These are phyloP conservation scores for Dioscorea alata DNA, from an alignment of 106 monocot genomes.

Conservation along the genomic window DNA sequence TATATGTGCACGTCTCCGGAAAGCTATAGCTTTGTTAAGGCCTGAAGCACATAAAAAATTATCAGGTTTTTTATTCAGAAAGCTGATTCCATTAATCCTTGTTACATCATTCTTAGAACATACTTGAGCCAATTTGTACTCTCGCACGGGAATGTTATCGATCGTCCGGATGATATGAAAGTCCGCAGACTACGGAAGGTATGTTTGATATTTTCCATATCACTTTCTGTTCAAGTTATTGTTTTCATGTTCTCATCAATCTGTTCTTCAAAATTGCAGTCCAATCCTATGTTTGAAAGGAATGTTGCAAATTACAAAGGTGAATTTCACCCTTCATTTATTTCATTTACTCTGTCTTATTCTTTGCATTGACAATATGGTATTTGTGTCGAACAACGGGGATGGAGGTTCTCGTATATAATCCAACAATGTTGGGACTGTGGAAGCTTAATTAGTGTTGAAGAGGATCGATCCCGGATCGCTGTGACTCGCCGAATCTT, in stretches of 20 bases:
- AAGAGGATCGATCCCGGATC: constrained; percentile 87
- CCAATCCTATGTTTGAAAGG: constrained; percentile 73
- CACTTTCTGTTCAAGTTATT: neutral
- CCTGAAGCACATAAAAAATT: constrained; percentile 63
- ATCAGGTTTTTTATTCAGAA: constrained; percentile 41
- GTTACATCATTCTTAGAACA: neutral
- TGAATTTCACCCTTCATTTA: neutral
- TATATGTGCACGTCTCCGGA: constrained; percentile 53
- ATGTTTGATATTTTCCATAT: neutral
- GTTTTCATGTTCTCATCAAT: neutral
- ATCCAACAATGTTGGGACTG: constrained; percentile 48
- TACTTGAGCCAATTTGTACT: neutral
- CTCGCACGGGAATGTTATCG: constrained; percentile 70
- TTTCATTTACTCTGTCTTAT: neutral
- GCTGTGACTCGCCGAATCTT: constrained; percentile 86
- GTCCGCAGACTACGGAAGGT: constrained; percentile 79
- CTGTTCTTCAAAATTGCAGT: constrained; percentile 28
- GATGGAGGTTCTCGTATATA: constrained; percentile 63
- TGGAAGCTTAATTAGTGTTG: constrained; percentile 62
- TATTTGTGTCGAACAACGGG: constrained; percentile 56
- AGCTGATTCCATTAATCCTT: neutral
- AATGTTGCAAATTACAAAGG: constrained; percentile 74
- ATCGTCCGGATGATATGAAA: constrained; percentile 62
- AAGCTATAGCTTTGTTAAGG: constrained; percentile 45
- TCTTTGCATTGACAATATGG: neutral